phyloP scores from a whole-genome alignment of 768 basidiomycete genomes.

The Mycena chlorophos region DNA sequence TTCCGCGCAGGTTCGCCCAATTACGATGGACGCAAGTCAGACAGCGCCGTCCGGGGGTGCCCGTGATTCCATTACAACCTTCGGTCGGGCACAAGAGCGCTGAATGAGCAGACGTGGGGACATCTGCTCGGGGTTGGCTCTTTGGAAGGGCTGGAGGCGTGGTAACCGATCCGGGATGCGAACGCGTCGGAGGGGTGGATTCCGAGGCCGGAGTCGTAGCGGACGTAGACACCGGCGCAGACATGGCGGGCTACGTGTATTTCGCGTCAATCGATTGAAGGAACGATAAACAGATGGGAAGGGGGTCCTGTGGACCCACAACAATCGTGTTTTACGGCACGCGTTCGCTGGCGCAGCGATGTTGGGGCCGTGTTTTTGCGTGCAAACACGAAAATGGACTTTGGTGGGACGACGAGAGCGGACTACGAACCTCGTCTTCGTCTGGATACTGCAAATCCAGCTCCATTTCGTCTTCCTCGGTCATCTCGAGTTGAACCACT shows the following conservation, averaged over 20 bases:
- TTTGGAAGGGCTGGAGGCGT: too few species aligned
- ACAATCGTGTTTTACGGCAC: neutral
- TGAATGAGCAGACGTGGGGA: too few species aligned
- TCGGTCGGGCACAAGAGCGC: constrained; percentile 7
- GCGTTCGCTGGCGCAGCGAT: too few species aligned
- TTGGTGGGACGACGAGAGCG: neutral
- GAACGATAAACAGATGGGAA: neutral
- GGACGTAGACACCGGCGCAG: neutral
- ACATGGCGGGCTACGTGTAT: neutral
- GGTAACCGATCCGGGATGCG: too few species aligned
- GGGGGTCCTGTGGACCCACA: neutral
- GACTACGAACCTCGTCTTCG: constrained; percentile 19
- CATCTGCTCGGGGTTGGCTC: too few species aligned
- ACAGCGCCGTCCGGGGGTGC: constrained; percentile 10
- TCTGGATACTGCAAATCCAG: constrained; percentile 17
- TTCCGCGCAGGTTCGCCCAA: constrained; percentile 10
- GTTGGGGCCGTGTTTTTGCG: too few species aligned
- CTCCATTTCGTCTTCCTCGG: constrained; percentile 15
- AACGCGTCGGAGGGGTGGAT: too few species aligned
- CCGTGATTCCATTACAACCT: constrained; percentile 9
- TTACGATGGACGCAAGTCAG: constrained; percentile 13
- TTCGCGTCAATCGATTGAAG: neutral
- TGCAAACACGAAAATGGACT: neutral
- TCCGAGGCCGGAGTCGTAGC: too few species aligned
- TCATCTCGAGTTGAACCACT: constrained; percentile 4